These are phyloP conservation scores for Phytopythium delawarense DNA, from an alignment of 352 stramenopile genomes.

Conservation along the genomic window DNA sequence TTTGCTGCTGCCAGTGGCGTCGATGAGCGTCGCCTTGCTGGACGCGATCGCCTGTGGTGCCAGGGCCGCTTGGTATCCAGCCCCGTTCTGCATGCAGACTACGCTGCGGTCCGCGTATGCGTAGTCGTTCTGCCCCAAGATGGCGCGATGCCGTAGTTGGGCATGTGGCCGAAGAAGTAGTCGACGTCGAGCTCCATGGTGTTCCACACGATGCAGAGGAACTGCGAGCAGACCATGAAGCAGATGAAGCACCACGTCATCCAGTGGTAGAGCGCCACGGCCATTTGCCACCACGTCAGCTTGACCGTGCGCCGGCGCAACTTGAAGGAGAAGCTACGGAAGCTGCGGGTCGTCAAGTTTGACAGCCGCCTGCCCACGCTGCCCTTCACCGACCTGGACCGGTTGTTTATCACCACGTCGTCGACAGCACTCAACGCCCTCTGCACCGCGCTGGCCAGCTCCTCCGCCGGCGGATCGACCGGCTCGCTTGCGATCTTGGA, in stretches of 20 bases:
- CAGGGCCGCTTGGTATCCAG: not conserved
- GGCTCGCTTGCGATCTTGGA: not conserved
- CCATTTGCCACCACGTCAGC: slow-evolving; percentile 3
- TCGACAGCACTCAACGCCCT: not conserved
- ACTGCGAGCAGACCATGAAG: slow-evolving; percentile 6
- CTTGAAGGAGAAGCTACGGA: not conserved
- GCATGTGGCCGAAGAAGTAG: slow-evolving; percentile 3
- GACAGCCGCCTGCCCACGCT: too few species aligned
- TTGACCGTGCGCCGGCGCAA: not conserved
- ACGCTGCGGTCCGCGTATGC: not conserved
- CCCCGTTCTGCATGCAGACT: not conserved
- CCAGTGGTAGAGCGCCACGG: slow-evolving; percentile 8
- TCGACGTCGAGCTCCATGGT: not conserved
- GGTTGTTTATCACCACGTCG: not conserved
- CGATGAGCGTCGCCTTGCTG: not conserved
- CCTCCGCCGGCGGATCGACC: not conserved
- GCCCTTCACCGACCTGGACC: not conserved
- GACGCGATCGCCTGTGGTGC: not conserved
- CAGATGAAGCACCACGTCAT: slow-evolving; percentile 6
- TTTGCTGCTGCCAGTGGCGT: not conserved
- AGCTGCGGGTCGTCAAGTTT: not conserved
- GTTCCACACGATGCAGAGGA: slow-evolving; percentile 8
- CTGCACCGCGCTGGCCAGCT: not conserved
- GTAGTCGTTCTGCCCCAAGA: slow-evolving; percentile 4
- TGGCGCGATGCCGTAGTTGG: not conserved